phyloP scores from a whole-genome alignment of 495 filamentous ascomycete species.

The Paragyromitra xinjiangensis region DNA sequence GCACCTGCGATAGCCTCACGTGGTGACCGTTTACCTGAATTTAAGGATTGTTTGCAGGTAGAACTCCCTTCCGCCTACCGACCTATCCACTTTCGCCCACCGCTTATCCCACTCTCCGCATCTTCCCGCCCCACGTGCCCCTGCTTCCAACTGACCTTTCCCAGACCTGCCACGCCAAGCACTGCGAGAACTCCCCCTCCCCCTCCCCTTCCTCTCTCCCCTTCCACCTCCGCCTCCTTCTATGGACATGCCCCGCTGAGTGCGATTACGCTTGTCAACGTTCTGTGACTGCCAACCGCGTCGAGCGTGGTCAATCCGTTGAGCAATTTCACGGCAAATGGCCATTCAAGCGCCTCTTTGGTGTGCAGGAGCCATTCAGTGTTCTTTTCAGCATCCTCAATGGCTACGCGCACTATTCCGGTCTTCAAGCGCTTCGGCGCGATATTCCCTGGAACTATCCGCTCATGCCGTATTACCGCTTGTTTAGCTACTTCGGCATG shows the following conservation, averaged over 20 bases:
- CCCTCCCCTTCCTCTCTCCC: constrained; percentile 60
- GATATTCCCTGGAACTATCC: constrained; percentile 76
- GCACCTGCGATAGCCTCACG: constrained; percentile 71
- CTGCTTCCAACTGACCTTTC: constrained; percentile 16
- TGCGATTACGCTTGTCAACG: constrained; percentile 99
- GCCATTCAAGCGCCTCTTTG: constrained; percentile 89
- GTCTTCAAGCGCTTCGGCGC: constrained; percentile 73
- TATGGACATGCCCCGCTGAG: constrained; percentile 86
- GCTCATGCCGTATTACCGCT: constrained; percentile 79
- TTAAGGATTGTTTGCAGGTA: constrained; percentile 88
- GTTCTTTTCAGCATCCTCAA: constrained; percentile 94
- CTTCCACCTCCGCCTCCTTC: constrained; percentile 72
- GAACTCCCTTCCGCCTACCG: neutral
- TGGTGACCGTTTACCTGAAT: constrained; percentile 89
- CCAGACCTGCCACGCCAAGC: constrained; percentile 81
- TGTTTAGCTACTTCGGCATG: constrained; percentile 82
- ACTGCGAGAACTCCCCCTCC: constrained; percentile 68
- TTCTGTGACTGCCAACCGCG: constrained; percentile 79
- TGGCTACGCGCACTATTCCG: constrained; percentile 83
- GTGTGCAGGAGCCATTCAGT: constrained; percentile 92
- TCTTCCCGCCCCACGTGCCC: constrained; percentile 5
- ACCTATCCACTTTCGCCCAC: neutral
- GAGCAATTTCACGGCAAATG: constrained; percentile 99
- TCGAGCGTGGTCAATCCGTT: constrained; percentile 70
- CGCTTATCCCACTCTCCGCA: constrained; percentile 8